Base-by-base conservation (phyloP, 2,329 filamentous ascomycete genomes). In the Lizonia empirigonia region DNA sequence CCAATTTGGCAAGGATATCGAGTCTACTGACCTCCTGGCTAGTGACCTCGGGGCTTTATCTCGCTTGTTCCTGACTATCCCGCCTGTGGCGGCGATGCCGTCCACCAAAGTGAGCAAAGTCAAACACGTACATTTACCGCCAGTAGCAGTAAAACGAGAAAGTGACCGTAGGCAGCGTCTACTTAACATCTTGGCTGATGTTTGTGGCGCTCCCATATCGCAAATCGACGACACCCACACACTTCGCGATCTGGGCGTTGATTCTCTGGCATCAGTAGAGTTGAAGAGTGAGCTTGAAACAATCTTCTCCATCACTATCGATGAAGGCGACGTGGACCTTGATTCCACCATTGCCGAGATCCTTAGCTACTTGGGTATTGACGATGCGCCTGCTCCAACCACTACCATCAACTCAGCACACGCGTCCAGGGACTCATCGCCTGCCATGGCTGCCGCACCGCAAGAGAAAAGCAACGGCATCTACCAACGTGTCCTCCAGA, bases 251-350 rank as follows among this genome's bases (percentile, higher is more conserved):
- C 44, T 63, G 9, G 60, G 60, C 13, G 33, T 60, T 13, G 60
- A 63, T 22, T 63, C 60, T 5, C 46, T 63, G 4, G 45, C 55
- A 3, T 37, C 58, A 13, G 42, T 55, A 2, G 58, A 63, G 26
- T 42, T 63, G 27, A 30, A 13, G 8, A 30, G 27, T 30, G 27
- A 30, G 5, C 27, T 30, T 5, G 27, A 30, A 13, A n/a, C 10
- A 10, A 13, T 13, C n/a, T 30, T 30, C 18, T 45, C 50, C 10
- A 35, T 44, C 26, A 47, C 58, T 23, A 44, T 60, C 5, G 34
- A 23, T 13, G 45, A 53, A 5, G 19, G 29, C 13, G 37, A 39
- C 19, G 44, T 45, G 5, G 45, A 41, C 18, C 7, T 45, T 0
- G 35, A 48, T 16, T 49, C 48, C 5, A 36, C 42, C 20, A 30